phyloP scores from a whole-genome alignment of 179 eudicot genomes.

The Actinidia chinensis region DNA sequence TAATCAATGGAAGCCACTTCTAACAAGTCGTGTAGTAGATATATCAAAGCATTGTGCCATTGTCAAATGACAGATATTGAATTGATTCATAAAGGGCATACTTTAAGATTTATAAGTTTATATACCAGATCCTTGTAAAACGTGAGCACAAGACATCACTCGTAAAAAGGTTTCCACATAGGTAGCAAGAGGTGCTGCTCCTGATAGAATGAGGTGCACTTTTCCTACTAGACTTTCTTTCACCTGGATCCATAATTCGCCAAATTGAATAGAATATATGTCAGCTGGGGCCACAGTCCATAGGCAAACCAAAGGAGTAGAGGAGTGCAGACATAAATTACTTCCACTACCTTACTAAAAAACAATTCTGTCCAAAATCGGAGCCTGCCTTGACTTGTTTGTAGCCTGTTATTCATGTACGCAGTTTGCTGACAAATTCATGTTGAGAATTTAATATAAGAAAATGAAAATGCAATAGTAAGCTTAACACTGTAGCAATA shows the following conservation, averaged over 20 bases:
- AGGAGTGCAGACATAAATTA: not conserved
- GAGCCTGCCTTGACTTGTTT: constrained; percentile 79
- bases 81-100: not conserved
- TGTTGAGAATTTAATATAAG: not conserved
- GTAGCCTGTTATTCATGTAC: constrained; percentile 73
- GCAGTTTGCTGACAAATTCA: constrained; percentile 66
- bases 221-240: constrained; percentile 93
- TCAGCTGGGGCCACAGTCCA: constrained; percentile 1
- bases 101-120: not conserved
- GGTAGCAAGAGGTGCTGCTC: constrained; percentile 92
- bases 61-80: not conserved
- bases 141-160: constrained; percentile 84
- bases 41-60: not conserved
- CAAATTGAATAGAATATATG: not conserved
- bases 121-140: constrained; percentile 92
- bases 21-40: not conserved
- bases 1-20: not conserved
- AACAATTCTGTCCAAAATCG: constrained; percentile 67
- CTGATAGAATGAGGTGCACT: constrained; percentile 80
- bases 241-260: constrained; percentile 41
- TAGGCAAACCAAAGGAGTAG: not conserved
- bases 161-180: constrained; percentile 73
- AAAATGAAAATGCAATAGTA: not conserved
- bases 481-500: not conserved
- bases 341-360: constrained; percentile 68